Evolutionary conservation across 106 monocot genomes (phyloP).

Genomic region (Agapanthus africanus): DNA sequence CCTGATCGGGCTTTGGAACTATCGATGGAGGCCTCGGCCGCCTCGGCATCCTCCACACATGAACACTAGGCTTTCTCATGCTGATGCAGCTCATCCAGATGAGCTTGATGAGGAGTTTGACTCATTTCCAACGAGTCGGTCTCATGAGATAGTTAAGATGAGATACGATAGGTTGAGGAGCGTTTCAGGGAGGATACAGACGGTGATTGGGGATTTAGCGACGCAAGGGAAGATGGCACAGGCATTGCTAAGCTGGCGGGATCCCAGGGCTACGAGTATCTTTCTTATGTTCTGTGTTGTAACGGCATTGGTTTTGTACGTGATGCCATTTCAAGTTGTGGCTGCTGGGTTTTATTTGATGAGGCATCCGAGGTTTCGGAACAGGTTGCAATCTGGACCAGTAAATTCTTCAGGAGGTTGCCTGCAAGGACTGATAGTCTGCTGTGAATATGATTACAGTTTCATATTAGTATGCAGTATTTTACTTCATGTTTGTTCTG

Average conservation of each 20-base stretch:
- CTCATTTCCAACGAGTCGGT: conserved; percentile 33
- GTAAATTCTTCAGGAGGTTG: conserved; percentile 66
- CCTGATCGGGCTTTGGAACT: conserved; percentile 56
- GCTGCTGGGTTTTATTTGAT: conserved; percentile 49
- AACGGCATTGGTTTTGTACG: conserved; percentile 33
- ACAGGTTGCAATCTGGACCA: conserved; percentile 26
- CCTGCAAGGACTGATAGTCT: conserved; percentile 61
- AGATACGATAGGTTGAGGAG: conserved; percentile 66
- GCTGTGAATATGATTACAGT: conserved; percentile 17
- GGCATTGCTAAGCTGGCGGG: conserved; percentile 65
- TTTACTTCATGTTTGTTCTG: neutral
- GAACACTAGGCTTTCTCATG: conserved; percentile 49
- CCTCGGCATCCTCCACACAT: conserved; percentile 55
- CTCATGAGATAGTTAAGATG: conserved; percentile 29
- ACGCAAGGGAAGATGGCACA: conserved; percentile 68
- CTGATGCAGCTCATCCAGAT: conserved; percentile 33
- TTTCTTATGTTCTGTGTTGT: conserved; percentile 47
- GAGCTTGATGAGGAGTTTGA: conserved; percentile 85
- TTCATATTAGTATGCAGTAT: neutral
- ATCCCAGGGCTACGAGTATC: conserved; percentile 53
- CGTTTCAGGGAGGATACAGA: conserved; percentile 52
- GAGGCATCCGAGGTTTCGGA: conserved; percentile 72
- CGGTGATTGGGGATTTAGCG: conserved; percentile 56
- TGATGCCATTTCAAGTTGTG: conserved; percentile 48
- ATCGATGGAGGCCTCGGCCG: conserved; percentile 35